Evolutionary conservation across 164 flowering plant species (phyloP).

Genomic region (Sedum album): DNA sequence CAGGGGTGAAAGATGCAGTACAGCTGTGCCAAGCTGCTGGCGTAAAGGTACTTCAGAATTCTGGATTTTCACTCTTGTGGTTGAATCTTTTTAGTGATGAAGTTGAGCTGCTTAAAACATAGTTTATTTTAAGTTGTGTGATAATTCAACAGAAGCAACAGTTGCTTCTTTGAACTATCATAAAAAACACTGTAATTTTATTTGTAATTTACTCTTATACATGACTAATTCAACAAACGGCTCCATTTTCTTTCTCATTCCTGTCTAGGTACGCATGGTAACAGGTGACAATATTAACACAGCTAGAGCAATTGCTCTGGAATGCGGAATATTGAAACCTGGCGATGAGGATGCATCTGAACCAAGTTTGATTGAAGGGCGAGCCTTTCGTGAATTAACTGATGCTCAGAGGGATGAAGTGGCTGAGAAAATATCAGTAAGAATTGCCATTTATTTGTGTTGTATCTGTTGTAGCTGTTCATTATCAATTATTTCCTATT

Average conservation of each 20-base stretch:
- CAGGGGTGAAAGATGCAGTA: too few species aligned
- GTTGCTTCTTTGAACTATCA: too few species aligned
- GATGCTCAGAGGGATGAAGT: conserved; percentile 40
- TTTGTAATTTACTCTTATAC: too few species aligned
- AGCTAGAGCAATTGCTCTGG: conserved; percentile 92
- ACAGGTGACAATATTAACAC: conserved; percentile 92
- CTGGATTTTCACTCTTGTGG: too few species aligned
- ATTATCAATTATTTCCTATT: background rate
- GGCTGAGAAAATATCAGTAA: conserved; percentile 71
- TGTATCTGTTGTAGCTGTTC: background rate
- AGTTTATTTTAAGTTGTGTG: too few species aligned
- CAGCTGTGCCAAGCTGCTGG: too few species aligned
- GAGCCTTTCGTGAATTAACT: conserved; percentile 44
- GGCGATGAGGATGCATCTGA: conserved; percentile 41
- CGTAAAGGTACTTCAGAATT: too few species aligned
- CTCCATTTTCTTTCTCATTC: background rate
- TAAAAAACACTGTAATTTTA: too few species aligned
- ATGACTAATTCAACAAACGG: too few species aligned
- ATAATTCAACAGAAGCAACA: too few species aligned
- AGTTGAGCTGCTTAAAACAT: too few species aligned
- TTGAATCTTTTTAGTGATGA: too few species aligned
- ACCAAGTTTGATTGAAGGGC: conserved; percentile 78
- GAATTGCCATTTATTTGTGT: background rate
- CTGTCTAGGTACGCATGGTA: conserved; percentile 78
- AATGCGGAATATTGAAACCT: conserved; percentile 73